Evolutionary conservation across 176 grass and related monocot species (phyloP), one percentile per base, ranked within the genome.

Genomic region (Aegilops bicornis): DNA sequence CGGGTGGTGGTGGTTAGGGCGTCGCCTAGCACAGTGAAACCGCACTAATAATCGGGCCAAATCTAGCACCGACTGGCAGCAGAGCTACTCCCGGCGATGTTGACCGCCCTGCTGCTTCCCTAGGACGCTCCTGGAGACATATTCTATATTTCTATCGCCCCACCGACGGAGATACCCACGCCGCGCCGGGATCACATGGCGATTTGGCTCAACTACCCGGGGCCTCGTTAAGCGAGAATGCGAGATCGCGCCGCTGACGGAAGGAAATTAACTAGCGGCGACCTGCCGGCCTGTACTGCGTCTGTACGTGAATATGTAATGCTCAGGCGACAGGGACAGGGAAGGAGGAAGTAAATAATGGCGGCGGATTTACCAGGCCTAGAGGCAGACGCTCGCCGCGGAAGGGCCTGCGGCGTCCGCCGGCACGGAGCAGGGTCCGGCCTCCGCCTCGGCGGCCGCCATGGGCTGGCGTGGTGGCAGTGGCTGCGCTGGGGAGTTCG

Each of bases 1-100:
- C 85, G 79, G 88, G 42, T 3, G 42, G 42, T 32, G 83, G 92
- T 89, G 87, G 95, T 93, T 94, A 76, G 81, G 37, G 86, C 48
- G 90, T 93, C 92, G 85, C 80, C 69, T 8, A 29, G 82, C 5
- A 59, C 84, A 78, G 78, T 79, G 62, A 40, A 87, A 88, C 36
- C 85, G 20, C 81, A 52, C 76, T 70, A 52, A 82, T 66, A 56
- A 84, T 76, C 45, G 69, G 75, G 76, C 85, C 69, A 83, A 87
- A 91, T 91, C 85, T 76, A 69, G 76, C 54, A 54, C 54, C 73
- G 42, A 10, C 73, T n/a, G 35, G 61, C 73, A 48, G 40, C 40
- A 40, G 39, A 43, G 88, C 66, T 48, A 83, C 65, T 75, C 64
- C 66, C 58, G 32, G 32, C 59, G 64, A 80, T 84, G 75, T 87